Base-by-base conservation (phyloP, 2,329 filamentous ascomycete species). In the Plenodomus tracheiphilus region DNA sequence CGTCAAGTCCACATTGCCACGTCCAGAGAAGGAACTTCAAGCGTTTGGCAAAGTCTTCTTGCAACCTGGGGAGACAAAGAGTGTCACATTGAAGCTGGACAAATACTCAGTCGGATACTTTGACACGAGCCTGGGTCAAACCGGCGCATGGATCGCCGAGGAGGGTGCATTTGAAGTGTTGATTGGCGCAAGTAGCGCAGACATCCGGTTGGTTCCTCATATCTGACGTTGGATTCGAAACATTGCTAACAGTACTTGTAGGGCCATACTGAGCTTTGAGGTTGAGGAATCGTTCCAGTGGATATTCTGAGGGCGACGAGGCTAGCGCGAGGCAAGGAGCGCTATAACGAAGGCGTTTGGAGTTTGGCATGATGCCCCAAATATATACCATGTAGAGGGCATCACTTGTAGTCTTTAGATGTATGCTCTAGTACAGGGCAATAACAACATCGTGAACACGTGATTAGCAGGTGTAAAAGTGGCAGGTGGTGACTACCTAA, bases 1-100 rank as follows among this genome's bases (percentile, higher is more conserved):
- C 3, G 76, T 81, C 41, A 82, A 81, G 65, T 84, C 84, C 1
- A 75, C 79, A 9, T 74, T 89, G n/a, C 81, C 81, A 0, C 75
- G 86, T 18, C 86, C 86, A 0, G 81, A 84, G 58, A 89, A 89
- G 71, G 87, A 90, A 70, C 75, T 90, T 1, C 84, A 85, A 28
- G 85, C 84, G 0, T 90, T 89, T 61, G 80, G 81, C 49, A 74
- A 74, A 43, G 68, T 72, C 1, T 61, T 69, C 48, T 42, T 74
- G 30, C 59, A 68, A 44, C 68, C 71, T 4, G 66, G 69, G 1
- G 71, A 74, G 54, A 73, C 63, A 2, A 71, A 70, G 49, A 49
- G 47, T 4, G 69, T 73, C 3, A 41, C 48, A 0, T 47, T 74
- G 51, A 54, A 54, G 44, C 45, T 74, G 4, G 72, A 79, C 53